Percentiles rank a stretch among this genome's conserved stretches.
phyloP scores from a whole-genome alignment of 768 basidiomycete species.

The Dioszegia aurantiaca region DNA sequence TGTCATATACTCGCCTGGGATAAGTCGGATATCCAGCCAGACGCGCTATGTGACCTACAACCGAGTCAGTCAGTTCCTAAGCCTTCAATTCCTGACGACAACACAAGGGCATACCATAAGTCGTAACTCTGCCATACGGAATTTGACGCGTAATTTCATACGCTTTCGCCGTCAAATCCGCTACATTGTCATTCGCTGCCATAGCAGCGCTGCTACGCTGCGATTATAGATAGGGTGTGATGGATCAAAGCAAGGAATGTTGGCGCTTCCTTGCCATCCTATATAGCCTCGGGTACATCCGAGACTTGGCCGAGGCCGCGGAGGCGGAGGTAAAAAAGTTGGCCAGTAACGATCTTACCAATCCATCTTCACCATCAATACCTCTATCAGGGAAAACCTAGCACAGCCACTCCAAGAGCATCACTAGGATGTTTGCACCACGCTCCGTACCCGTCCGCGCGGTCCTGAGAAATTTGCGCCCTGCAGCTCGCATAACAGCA shows the following conservation, averaged over 20 bases:
- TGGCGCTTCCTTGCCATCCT: neutral
- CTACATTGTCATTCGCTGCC: conserved; percentile 36
- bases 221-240: too few relatives aligned
- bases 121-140: conserved; percentile 41
- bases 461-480: neutral
- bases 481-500: neutral
- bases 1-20: conserved; percentile 34
- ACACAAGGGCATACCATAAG: conserved; percentile 31
- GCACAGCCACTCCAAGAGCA: too few relatives aligned
- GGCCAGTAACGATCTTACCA: conserved; percentile 6
- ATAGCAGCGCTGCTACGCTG: neutral
- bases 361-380: neutral
- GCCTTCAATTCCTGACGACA: neutral
- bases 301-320: too few relatives aligned
- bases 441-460: conserved; percentile 3
- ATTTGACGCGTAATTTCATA: conserved; percentile 44
- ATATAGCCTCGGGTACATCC: neutral
- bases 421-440: neutral
- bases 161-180: conserved; percentile 44
- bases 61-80: too few relatives aligned
- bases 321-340: neutral
- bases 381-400: too few relatives aligned
- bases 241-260: too few relatives aligned
- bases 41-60: conserved; percentile 47
- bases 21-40: conserved; percentile 49